Evolutionary conservation across 192 early-diverging fungal species (phyloP), one percentile per base, ranked within the genome.

Genomic region (Phycomyces blakesleeanus): DNA sequence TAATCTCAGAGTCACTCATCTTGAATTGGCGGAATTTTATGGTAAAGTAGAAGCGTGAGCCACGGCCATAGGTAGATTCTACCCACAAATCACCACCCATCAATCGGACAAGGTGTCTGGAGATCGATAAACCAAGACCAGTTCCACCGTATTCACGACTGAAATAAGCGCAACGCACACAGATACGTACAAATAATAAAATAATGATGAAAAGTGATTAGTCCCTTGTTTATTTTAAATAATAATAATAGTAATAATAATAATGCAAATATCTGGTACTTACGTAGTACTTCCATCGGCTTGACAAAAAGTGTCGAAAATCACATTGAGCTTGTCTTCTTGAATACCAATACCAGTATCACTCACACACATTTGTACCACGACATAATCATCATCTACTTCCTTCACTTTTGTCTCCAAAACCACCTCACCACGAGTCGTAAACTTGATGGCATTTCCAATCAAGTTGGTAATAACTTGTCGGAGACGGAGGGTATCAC

Each of bases 301-400:
- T 68, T 94, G 93, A 41, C 85, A 77, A 74, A 93, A 95, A 24
- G 86, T 87, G 37, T 90, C 86, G 68, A 94, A 94, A 18, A 93
- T 83, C 20, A 89, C 77, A 37, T 80, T 69, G 47, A 88, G 79
- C 62, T 91, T 92, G 42, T 91, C 90, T 52, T 82, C 82, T 49
- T 86, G 78, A 60, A 94, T 92, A 24, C 93, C 93, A 40, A 94
- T 94, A 34, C 93, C 93, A 3, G 89, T 90, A 55, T 94, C 93
- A 15, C 73, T 75, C 39, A 94, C 87, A 56, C 79, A 81, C 51
- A 93, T 81, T 47, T 86, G 78, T 11, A 93, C 69, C 27, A 74
- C 72, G n/a, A 88, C 74, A 20, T 73, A 61, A 27, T 76, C 75
- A 56, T 67, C 69, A 0, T 75, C 66, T 21, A 57, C 64, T 41